Evolutionary conservation across 345 rosid species (phyloP), one percentile per base, ranked within the genome.

Genomic region (Salix exigua): DNA sequence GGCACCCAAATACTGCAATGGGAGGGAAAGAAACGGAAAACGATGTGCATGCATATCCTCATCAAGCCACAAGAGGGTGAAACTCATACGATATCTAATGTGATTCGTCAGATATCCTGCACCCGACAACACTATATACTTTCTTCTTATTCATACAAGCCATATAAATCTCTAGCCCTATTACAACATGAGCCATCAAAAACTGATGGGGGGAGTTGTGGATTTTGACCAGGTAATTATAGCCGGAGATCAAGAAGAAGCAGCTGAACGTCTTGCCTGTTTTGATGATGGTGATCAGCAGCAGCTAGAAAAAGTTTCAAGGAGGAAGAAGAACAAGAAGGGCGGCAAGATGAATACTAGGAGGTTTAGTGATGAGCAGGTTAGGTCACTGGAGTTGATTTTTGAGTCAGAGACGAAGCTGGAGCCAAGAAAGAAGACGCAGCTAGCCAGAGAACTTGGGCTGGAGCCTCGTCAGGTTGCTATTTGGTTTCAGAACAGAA

Each of bases 391-490:
- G 38, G 97, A 93, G 83, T 73, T 83, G 30, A 90, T 91, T 64
- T 93, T 91, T 68, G 89, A 90, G 76, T 86, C 91, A 2, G 96
- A 93, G 74, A 81, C 94, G 1, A 93, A 86, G 84, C 94, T 92
- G 0, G 96, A 90, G 50, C 91, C 98, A 0, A 84, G 85, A 80
- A 88, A 84, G 92, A 93, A 93, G 83, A 65, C 86, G 74, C 85
- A 87, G 73, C 37, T 90, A 17, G 97, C 98, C 3, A 77, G 82
- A 70, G 97, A 93, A 77, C 87, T 93, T 6, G 94, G 89, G 77
- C 82, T 93, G 66, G 90, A 91, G 79, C 97, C 98, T 26, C 89
- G 93, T 50, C 98, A 93, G 80, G 90, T 93, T 40, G 93, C 98
- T 71, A 91, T 93, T 76, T 93, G 98, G 97, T 90, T 93, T 77